A percentile compares a stretch with the other conserved stretches of the same genome.
phyloP scores from a whole-genome alignment of 192 early-diverging fungal genomes.

The Backusella luteola region DNA sequence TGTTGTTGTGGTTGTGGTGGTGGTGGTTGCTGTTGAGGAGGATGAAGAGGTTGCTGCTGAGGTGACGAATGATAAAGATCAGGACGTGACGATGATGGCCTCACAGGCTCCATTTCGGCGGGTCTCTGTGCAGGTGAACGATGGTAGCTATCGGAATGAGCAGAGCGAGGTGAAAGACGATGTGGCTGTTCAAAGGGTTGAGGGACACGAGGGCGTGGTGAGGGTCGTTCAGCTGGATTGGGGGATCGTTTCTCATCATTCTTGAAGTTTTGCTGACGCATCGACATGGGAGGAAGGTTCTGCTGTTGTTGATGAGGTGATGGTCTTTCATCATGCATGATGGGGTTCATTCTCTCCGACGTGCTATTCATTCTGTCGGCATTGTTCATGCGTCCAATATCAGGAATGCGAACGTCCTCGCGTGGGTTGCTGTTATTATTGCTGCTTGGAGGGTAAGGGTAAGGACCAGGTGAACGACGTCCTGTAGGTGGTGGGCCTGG shows the following conservation, averaged over 20 bases:
- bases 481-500: not conserved
- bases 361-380: too few species aligned
- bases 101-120: not conserved
- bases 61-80: not conserved
- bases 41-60: not conserved
- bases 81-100: not conserved
- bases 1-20: too few species aligned
- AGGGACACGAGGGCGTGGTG: conserved; percentile 10
- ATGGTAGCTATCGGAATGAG: conserved; percentile 1
- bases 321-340: conserved; percentile 23
- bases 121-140: conserved; percentile 11
- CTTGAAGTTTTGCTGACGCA: not conserved
- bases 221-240: not conserved
- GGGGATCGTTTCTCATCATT: not conserved
- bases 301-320: not conserved
- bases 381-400: conserved; percentile 21
- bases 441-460: not conserved
- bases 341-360: conserved; percentile 19
- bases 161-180: conserved; percentile 3
- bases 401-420: conserved; percentile 36
- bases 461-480: conserved; percentile 28
- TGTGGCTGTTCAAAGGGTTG: not conserved
- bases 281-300: conserved; percentile 15
- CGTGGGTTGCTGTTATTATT: not conserved
- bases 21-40: not conserved